phyloP scores from a whole-genome alignment of 768 basidiomycete genomes.

The Mycena indigotica region DNA sequence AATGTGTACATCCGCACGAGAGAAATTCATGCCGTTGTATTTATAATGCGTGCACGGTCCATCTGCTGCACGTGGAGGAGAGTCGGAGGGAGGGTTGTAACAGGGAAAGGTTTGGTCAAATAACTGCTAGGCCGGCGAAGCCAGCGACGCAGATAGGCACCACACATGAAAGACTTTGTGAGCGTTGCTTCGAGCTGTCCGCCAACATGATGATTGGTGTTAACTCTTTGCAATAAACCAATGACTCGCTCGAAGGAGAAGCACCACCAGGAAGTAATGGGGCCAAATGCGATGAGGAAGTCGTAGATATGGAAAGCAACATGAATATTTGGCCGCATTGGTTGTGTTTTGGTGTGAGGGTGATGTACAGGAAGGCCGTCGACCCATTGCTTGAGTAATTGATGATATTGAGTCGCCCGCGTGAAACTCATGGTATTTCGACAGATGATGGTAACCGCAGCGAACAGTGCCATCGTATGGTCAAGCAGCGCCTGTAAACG shows the following conservation, averaged over 20 bases:
- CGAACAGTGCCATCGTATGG: conserved; percentile 31
- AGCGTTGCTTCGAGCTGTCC: conserved; percentile 12
- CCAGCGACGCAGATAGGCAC: conserved; percentile 21
- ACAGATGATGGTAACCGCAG: conserved; percentile 26
- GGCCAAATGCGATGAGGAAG: conserved; percentile 37
- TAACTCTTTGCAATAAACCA: conserved; percentile 35
- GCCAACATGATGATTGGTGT: conserved; percentile 34
- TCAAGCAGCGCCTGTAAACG: conserved; percentile 20
- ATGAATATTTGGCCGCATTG: conserved; percentile 29
- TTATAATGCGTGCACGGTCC: neutral
- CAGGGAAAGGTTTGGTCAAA: neutral
- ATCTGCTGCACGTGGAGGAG: neutral
- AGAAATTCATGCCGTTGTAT: neutral
- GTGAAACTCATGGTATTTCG: conserved; percentile 18
- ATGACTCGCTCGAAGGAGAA: conserved; percentile 42
- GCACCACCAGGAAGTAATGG: conserved; percentile 39
- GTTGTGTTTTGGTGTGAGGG: conserved; percentile 22
- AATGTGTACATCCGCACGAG: neutral
- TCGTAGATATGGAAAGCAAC: conserved; percentile 36
- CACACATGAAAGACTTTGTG: conserved; percentile 9
- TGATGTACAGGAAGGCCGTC: conserved; percentile 24
- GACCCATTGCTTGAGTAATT: conserved; percentile 27
- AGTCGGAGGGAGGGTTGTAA: neutral
- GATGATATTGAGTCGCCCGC: conserved; percentile 11
- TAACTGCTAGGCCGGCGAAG: conserved; percentile 7